Evolutionary conservation across 176 grass and related monocot species (phyloP).

Genomic region (Musa schizocarpa): DNA sequence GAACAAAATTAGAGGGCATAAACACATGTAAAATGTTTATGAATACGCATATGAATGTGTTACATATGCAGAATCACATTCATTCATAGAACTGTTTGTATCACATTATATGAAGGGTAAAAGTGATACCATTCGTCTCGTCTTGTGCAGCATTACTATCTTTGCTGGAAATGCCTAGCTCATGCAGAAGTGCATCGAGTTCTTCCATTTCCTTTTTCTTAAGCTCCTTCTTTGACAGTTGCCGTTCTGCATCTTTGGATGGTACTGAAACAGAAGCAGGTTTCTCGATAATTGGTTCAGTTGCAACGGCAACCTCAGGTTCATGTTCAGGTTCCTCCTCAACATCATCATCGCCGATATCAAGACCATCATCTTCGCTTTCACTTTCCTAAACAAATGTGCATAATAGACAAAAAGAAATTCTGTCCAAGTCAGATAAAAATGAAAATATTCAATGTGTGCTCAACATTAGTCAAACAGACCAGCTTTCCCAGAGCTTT

Average conservation of each 20-base stretch:
- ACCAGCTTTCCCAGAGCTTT: too few relatives aligned
- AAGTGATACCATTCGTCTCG: conserved; percentile 23
- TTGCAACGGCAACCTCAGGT: conserved; percentile 29
- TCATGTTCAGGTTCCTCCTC: conserved; percentile 71
- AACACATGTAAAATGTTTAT: too few relatives aligned
- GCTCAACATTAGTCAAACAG: too few relatives aligned
- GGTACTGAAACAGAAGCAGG: conserved; percentile 27
- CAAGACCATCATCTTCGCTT: conserved; percentile 78
- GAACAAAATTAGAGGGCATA: too few relatives aligned
- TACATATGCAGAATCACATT: not conserved
- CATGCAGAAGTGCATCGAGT: conserved; percentile 87
- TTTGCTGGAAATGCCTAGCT: conserved; percentile 66
- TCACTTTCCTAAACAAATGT: conserved; percentile 52
- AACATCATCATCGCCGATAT: conserved; percentile 47
- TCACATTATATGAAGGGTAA: not conserved
- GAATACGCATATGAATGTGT: too few relatives aligned
- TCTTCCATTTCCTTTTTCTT: conserved; percentile 97
- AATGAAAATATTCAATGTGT: too few relatives aligned
- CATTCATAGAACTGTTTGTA: not conserved
- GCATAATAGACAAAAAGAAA: not conserved
- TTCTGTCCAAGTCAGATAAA: not conserved
- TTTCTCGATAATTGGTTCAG: conserved; percentile 34
- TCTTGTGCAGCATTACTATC: conserved; percentile 32
- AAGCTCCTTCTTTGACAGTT: conserved; percentile 94
- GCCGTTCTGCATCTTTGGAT: conserved; percentile 83